Evolutionary conservation across 2,329 filamentous ascomycete species (phyloP).

Genomic region (Sporothrix inflata): DNA sequence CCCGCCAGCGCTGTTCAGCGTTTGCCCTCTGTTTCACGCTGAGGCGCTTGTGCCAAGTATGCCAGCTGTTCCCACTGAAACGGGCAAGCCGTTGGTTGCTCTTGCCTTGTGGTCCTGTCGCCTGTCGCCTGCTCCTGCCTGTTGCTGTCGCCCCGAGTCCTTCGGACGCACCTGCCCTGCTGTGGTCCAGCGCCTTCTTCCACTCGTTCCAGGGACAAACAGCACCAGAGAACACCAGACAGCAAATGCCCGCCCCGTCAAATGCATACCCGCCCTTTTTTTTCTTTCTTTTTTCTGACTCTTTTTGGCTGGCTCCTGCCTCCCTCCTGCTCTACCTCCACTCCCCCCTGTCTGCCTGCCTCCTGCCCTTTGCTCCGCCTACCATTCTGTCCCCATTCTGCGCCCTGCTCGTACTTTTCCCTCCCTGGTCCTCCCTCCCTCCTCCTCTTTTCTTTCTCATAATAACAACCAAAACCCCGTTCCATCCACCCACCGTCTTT

Average conservation of each 20-base stretch:
- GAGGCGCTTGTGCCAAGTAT: slow-evolving; percentile 2
- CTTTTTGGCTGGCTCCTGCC: neutral
- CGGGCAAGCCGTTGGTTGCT: neutral
- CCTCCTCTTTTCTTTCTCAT: slow-evolving; percentile 22
- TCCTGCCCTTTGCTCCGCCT: slow-evolving; percentile 25
- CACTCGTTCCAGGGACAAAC: slow-evolving; percentile 5
- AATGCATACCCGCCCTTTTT: slow-evolving; percentile 28
- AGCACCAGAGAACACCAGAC: neutral
- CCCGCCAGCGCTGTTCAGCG: slow-evolving; percentile 3
- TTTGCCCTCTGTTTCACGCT: slow-evolving; percentile 21
- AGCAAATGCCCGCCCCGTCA: slow-evolving; percentile 26
- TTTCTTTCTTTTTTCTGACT: slow-evolving; percentile 18
- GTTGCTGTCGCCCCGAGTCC: neutral
- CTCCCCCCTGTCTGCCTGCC: slow-evolving; percentile 16
- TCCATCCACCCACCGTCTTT: slow-evolving; percentile 28
- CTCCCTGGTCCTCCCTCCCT: slow-evolving; percentile 12
- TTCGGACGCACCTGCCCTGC: neutral
- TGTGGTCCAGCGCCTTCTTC: slow-evolving; percentile 4
- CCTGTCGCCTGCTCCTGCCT: slow-evolving; percentile 1
- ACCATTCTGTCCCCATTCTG: slow-evolving; percentile 11
- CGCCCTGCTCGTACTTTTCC: slow-evolving; percentile 12
- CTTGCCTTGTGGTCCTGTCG: neutral
- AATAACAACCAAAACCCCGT: slow-evolving; percentile 23
- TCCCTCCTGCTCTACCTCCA: neutral
- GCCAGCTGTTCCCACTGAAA: slow-evolving; percentile 19